Base-by-base conservation (phyloP, 176 grass and related monocot species). In the Zoysia pacifica region DNA sequence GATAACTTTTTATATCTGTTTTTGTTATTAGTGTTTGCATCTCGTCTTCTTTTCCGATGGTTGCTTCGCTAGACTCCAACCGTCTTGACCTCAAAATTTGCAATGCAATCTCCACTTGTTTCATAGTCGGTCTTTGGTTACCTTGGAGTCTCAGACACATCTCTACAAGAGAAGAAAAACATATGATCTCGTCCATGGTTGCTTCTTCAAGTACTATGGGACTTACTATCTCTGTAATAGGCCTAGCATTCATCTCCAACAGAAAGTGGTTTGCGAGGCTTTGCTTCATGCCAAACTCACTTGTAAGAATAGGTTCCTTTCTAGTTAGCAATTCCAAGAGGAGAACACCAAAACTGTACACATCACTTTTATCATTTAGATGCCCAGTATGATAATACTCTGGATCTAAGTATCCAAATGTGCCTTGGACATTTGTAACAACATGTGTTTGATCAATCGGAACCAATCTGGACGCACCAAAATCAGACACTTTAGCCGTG, bases 41-140 rank as follows among this genome's bases (percentile, higher is more conserved):
- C n/a, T 68, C 65, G 10, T 68, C 65, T 46, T 18, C 65, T 67
- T 0, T n/a, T 19, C 42, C 16, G 11, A 11, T 68, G 7, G 42
- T 2, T 45, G 16, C 40, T 45, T 46, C 2, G 6, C 10, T 45
- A 4, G 37, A 3, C 5, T 67, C 40, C 0, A 9, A 7, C 41
- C 40, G 6, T 67, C 38, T 67, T 18, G 65, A 5, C 15, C 65
- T 67, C 40, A 67, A 67, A 9, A 67, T 44, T 44, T 67, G 65
- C n/a, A 67, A 18, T 67, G 65, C 65, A 41, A 19, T 68, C 41
- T 68, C 65, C 16, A 68, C 65, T 68, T 68, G 65, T 20, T 68
- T 68, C 65, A 68, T 68, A 46, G 65, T 68, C n/a, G 65, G 65
- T 7, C 65, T 45, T 20, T 19, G 3, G 7, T 68, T n/a, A 46